Percentiles rank a stretch among this genome's conserved stretches.
phyloP scores from a whole-genome alignment of 2,329 filamentous ascomycete genomes.

The Microcyclospora pomicola region DNA sequence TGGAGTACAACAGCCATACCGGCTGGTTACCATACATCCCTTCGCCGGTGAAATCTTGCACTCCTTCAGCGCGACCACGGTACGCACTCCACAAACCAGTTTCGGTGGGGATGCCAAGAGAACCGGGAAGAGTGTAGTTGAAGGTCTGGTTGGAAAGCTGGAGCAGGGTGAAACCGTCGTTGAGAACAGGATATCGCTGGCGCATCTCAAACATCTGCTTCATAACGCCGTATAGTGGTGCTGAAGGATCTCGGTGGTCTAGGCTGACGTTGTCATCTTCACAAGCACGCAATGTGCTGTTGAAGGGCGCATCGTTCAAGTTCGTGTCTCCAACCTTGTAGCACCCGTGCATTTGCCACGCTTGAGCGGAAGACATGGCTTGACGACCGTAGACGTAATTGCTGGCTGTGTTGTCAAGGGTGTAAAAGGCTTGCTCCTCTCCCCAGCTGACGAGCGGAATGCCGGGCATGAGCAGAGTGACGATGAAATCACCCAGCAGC shows the following conservation, averaged over 20 bases:
- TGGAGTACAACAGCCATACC: slow-evolving; percentile 41
- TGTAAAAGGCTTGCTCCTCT: slow-evolving; percentile 52
- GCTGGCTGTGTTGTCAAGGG: slow-evolving; percentile 48
- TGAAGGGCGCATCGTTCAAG: slow-evolving; percentile 45
- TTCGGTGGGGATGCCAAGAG: slow-evolving; percentile 39
- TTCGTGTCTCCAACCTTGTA: slow-evolving; percentile 43
- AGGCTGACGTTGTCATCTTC: slow-evolving; percentile 42
- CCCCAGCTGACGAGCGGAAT: slow-evolving; percentile 49
- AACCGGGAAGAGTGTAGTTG: slow-evolving; percentile 38
- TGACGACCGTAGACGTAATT: slow-evolving; percentile 55
- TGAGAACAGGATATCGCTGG: slow-evolving; percentile 41
- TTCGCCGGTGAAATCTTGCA: slow-evolving; percentile 37
- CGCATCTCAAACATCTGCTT: slow-evolving; percentile 50
- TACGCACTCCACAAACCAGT: slow-evolving; percentile 48
- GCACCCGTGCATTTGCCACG: slow-evolving; percentile 53
- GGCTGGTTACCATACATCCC: slow-evolving; percentile 30
- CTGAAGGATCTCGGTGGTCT: slow-evolving; percentile 49
- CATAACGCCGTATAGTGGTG: slow-evolving; percentile 46
- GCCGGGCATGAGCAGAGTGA: slow-evolving; percentile 45
- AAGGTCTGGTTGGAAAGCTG: slow-evolving; percentile 44
- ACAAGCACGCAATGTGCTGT: slow-evolving; percentile 41
- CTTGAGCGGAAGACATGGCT: slow-evolving; percentile 46
- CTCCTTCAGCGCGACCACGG: slow-evolving; percentile 35
- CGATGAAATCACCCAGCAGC: slow-evolving; percentile 44
- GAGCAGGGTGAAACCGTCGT: slow-evolving; percentile 44